Base-by-base conservation (phyloP, 2,329 filamentous ascomycete species). In the Fusarium miscanthi region DNA sequence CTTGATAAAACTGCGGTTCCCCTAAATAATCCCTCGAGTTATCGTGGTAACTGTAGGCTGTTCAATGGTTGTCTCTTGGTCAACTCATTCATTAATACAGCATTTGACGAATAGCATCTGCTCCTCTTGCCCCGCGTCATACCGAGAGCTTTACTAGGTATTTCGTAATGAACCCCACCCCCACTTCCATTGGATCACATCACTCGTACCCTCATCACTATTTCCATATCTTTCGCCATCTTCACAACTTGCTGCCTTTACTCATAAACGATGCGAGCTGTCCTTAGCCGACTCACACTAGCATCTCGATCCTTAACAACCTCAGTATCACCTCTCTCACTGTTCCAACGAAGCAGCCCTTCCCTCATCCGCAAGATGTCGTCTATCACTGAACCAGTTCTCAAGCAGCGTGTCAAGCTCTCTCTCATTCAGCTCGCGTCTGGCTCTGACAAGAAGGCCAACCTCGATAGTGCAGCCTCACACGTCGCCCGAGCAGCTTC, bases 401-500 rank as follows among this genome's bases (percentile, higher is more conserved):
- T 97, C 69, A 92, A 92, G 83, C 88, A 93, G 81, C 90, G 92
- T 42, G 85, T 97, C 78, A 95, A 93, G 84, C 87, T 97, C 49
- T 93, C 93, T 38, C 89, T 94, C 76, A 87, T 97, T 71, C 94
- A 97, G 83, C 89, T 97, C 38, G 91, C 93, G 63, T 91, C 92
- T 69, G 93, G 93, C 69, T 84, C 92, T 73, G 94, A 97, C 85
- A 99, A 99, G 85, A 80, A 90, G 16, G 88, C 88, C 74, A 99
- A 99, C 84, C 93, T 99, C 71, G 80, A 87, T 27, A 92, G 92
- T 80, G 95, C 96, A 17, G 92, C 93, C 63, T 86, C 87, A 46
- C 95, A 96, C 80, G 94, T 98, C 65, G 88, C 94, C 70, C 91
- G 94, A 81, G 95, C 96, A 9, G 92, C 94, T 30, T 82, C 85